Evolutionary conservation across 2,329 filamentous ascomycete species (phyloP).

Genomic region (Pseudogymnoascus sp.): DNA sequence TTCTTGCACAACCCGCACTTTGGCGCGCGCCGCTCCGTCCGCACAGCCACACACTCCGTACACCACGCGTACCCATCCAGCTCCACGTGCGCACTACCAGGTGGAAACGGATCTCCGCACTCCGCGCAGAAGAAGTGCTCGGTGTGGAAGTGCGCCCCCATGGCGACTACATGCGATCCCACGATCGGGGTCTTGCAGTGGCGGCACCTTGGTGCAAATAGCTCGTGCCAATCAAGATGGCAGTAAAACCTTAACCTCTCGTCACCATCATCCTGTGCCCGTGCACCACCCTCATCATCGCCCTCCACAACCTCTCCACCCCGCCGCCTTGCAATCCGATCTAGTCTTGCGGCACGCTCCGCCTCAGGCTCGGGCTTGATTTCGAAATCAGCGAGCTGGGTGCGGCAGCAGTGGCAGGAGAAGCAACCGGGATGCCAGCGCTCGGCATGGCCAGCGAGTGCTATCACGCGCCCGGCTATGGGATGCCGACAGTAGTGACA

Average conservation of each 20-base stretch:
- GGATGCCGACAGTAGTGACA: conserved; percentile 78
- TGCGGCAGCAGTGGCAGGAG: conserved; percentile 77
- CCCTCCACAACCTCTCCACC: conserved; percentile 46
- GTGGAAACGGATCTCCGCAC: conserved; percentile 88
- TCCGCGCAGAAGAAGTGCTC: conserved; percentile 99
- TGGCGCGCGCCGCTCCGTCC: conserved; percentile 77
- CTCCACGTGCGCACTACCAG: conserved; percentile 66
- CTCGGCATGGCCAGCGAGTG: conserved; percentile 59
- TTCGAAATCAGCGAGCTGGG: conserved; percentile 84
- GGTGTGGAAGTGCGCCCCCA: conserved; percentile 91
- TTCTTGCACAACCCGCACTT: conserved; percentile 80
- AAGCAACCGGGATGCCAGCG: conserved; percentile 95
- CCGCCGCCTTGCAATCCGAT: conserved; percentile 60
- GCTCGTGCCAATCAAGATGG: conserved; percentile 96
- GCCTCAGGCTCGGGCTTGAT: conserved; percentile 86
- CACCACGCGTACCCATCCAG: conserved; percentile 99
- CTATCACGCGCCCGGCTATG: conserved; percentile 86
- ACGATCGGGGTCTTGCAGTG: conserved; percentile 95
- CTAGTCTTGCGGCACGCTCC: conserved; percentile 61
- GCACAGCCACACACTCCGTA: conserved; percentile 81
- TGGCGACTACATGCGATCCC: conserved; percentile 86
- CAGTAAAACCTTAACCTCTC: conserved; percentile 79
- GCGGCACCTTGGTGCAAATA: conserved; percentile 86
- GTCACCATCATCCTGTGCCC: conserved; percentile 60
- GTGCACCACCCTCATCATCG: conserved; percentile 54